A percentile compares a stretch with the other conserved stretches of the same genome.
These are phyloP conservation scores for Lotmaria passim DNA, from an alignment of 208 protist genomes.

Conservation along the genomic window DNA sequence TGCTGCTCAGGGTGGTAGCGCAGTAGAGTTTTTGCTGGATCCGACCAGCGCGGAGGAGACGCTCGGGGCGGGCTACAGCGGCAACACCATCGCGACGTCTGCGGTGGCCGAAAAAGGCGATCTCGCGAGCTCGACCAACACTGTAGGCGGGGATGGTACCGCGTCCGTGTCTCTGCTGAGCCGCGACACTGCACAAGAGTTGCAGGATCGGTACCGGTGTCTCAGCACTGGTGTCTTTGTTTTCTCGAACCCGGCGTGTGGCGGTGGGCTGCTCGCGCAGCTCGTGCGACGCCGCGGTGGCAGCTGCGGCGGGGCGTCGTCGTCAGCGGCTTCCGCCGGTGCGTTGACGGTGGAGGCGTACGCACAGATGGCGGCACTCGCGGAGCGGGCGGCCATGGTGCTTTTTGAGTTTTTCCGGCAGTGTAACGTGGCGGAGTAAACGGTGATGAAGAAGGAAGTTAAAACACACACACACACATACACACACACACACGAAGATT, in stretches of 20 bases:
- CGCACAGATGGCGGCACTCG: slow-evolving; percentile 57
- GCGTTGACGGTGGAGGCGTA: slow-evolving; percentile 40
- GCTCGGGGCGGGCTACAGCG: slow-evolving; percentile 19
- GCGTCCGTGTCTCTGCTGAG: not conserved
- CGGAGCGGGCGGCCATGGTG: slow-evolving; percentile 54
- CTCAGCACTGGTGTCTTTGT: slow-evolving; percentile 65
- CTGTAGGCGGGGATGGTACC: not conserved
- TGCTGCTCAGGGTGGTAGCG: slow-evolving; percentile 6
- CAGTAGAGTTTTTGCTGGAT: slow-evolving; percentile 55
- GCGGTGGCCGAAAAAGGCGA: slow-evolving; percentile 9
- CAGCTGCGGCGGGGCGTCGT: not conserved
- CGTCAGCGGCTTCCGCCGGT: no score
- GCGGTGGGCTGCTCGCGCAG: slow-evolving; percentile 52
- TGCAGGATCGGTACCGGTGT: slow-evolving; percentile 17
- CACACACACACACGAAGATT: no score
- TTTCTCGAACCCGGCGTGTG: slow-evolving; percentile 60
- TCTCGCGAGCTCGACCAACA: no score
- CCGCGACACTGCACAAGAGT: not conserved
- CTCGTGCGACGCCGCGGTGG: slow-evolving; percentile 27
- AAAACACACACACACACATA: no score
- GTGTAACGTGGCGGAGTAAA: slow-evolving; percentile 60
- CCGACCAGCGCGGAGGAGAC: slow-evolving; percentile 68
- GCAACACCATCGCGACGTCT: not conserved
- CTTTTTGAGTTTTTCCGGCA: slow-evolving; percentile 82
- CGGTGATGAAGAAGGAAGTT: not conserved